These are phyloP conservation scores for Fragilaria radians DNA, from an alignment of 108 stramenopile species.

Conservation along the genomic window DNA sequence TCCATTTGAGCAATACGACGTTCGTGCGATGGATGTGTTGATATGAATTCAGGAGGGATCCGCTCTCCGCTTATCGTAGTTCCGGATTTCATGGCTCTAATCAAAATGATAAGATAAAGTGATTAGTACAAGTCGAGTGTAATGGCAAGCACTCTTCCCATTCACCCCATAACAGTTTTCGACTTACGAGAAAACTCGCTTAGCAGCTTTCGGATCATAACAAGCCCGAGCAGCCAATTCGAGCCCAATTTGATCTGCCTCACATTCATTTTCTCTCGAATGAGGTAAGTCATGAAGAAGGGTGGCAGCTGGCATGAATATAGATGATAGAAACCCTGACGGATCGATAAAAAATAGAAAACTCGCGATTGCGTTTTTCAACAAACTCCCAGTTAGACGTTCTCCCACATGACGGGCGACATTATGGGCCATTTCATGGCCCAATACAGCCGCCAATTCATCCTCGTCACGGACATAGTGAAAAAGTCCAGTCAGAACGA, in stretches of 20 bases:
- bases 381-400: constrained; percentile 41
- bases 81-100: constrained; percentile 26
- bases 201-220: constrained; percentile 73
- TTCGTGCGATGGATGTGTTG: constrained; percentile 76
- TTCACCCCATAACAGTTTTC: not conserved
- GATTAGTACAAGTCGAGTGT: not conserved
- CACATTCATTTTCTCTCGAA: constrained; percentile 64
- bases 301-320: constrained; percentile 50
- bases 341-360: constrained; percentile 64
- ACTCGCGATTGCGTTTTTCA: constrained; percentile 41
- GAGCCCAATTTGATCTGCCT: constrained; percentile 82
- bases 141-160: too few species aligned
- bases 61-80: not conserved
- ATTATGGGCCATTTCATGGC: constrained; percentile 65
- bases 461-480: constrained; percentile 66
- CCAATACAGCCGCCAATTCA: constrained; percentile 73
- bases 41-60: constrained; percentile 68
- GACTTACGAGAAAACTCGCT: constrained; percentile 45
- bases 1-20: constrained; percentile 50
- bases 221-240: constrained; percentile 64
- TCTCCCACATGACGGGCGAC: constrained; percentile 81
- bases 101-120: not conserved
- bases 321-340: constrained; percentile 44
- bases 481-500: constrained; percentile 72
- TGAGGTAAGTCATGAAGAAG: constrained; percentile 63